phyloP scores from a whole-genome alignment of 352 stramenopile species.

The Pythium rhizo-oryzae region DNA sequence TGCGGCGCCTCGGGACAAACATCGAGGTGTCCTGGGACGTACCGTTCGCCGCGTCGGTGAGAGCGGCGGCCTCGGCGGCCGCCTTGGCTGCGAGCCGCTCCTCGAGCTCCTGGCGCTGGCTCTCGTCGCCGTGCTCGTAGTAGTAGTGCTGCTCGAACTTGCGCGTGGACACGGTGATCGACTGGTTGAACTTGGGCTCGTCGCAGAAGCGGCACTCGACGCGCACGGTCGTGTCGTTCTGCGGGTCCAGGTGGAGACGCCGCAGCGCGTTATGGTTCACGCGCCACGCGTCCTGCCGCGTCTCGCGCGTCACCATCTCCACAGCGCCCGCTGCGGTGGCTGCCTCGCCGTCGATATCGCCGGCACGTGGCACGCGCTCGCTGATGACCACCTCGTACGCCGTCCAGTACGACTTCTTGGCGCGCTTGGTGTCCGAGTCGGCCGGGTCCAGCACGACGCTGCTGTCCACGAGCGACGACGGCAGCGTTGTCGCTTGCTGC shows the following conservation, averaged over 20 bases:
- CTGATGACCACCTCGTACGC: slow-evolving; percentile 33
- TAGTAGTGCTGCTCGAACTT: slow-evolving; percentile 35
- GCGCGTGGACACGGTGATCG: slow-evolving; percentile 33
- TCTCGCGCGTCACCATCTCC: slow-evolving; percentile 19
- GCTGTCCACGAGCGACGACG: slow-evolving; percentile 22
- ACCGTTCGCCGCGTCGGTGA: background rate
- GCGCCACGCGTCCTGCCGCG: slow-evolving; percentile 31
- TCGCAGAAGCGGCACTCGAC: slow-evolving; percentile 31
- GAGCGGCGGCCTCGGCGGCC: background rate
- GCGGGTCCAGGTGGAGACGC: slow-evolving; percentile 25
- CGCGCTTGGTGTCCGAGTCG: slow-evolving; percentile 34
- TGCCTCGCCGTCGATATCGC: background rate
- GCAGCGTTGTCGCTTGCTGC: background rate
- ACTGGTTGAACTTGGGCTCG: slow-evolving; percentile 32
- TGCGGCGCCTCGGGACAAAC: slow-evolving; percentile 12
- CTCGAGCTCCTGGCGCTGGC: slow-evolving; percentile 17
- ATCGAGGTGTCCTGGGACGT: background rate
- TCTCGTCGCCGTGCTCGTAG: slow-evolving; percentile 27
- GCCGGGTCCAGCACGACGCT: slow-evolving; percentile 23
- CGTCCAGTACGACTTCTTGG: slow-evolving; percentile 37
- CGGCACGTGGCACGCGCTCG: slow-evolving; percentile 11
- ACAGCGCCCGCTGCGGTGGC: background rate
- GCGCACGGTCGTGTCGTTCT: slow-evolving; percentile 23
- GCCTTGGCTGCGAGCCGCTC: slow-evolving; percentile 8
- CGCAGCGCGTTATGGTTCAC: slow-evolving; percentile 34